Base-by-base conservation (phyloP, 352 stramenopile species). In the Phytophthora foliorum region DNA sequence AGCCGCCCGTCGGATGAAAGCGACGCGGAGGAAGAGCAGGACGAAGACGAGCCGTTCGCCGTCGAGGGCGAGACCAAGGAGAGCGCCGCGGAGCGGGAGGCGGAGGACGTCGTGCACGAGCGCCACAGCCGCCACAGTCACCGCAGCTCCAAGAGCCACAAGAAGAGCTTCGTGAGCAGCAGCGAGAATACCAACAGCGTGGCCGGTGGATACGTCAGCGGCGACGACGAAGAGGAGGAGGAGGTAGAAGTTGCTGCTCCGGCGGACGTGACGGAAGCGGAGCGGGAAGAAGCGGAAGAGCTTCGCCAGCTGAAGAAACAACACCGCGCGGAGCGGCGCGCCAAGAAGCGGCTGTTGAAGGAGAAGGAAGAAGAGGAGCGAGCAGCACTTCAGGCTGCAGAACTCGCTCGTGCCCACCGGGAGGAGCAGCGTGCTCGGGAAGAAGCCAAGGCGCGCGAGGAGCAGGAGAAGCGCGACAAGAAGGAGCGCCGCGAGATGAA, bases 381-480 rank as follows among this genome's bases (percentile, higher is more conserved):
- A 3, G 72, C 57, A 11, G 68, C 74, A 1, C n/a, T 74, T 4
- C 61, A 76, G 14, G 74, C 74, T 6, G 77, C 72, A 9, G 77
- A 85, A 25, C 60, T 85, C 2, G 77, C 77, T 29, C 74, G 72
- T 32, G 57, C 66, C 11, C 72, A 85, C 46, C 60, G 73, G 6
- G 77, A 82, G 63, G 60, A 75, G 32, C 77, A 82, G 51, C 77
- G 77, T 19, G 63, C 62, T 59, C 74, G 77, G 24, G 77, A 84
- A 38, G 77, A 75, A 19, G 70, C 67, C 14, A 84, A 84, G 51
- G 56, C 32, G n/a, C 73, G 60, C 1, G 70, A 81, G 13, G 67
- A 82, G 56, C 70, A 72, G 25, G 67, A 80, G 46, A 82, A 81
- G 61, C 74, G 75, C 6, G 67, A 74, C 36, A 82, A 80, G 64